A percentile compares a stretch with the other conserved stretches of the same genome.
Conservation (phyloP, 805 yeast species). For the Metschnikowia koreensis region DNA sequence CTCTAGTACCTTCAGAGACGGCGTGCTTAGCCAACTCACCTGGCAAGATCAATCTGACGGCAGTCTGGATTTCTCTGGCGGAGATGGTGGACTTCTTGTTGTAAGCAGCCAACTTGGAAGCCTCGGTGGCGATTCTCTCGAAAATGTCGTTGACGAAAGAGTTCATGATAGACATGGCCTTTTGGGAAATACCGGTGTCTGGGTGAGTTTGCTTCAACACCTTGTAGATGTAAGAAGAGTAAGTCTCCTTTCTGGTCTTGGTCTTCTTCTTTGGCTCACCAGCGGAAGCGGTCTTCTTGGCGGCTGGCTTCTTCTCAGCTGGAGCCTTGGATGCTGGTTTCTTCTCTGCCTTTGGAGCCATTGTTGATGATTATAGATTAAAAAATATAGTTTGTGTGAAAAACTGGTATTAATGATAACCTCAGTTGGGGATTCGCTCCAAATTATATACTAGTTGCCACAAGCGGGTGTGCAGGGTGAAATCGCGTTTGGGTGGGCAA, state of each 20-base stretch:
- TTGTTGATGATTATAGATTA: slow-evolving; percentile 18
- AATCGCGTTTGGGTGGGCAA: slow-evolving; percentile 14
- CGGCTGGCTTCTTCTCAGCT: slow-evolving; percentile 42
- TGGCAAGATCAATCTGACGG: slow-evolving; percentile 40
- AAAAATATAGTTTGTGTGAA: slow-evolving; percentile 17
- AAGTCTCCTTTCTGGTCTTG: slow-evolving; percentile 39
- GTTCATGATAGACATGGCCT: slow-evolving; percentile 41
- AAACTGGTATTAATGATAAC: slow-evolving; percentile 5
- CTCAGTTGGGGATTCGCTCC: slow-evolving; percentile 17
- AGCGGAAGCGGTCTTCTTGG: slow-evolving; percentile 34
- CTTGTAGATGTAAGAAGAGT: slow-evolving; percentile 39
- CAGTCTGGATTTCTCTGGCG: slow-evolving; percentile 39
- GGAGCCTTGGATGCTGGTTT: slow-evolving; percentile 41
- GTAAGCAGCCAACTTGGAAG: slow-evolving; percentile 40
- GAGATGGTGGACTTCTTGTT: slow-evolving; percentile 40
- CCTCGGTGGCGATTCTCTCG: slow-evolving; percentile 38
- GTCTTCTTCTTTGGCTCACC: slow-evolving; percentile 34
- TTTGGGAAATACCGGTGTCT: slow-evolving; percentile 39
- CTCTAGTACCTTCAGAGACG: slow-evolving; percentile 41
- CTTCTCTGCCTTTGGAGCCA: slow-evolving; percentile 41
- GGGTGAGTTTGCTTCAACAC: slow-evolving; percentile 41
- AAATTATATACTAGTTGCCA: slow-evolving; percentile 21
- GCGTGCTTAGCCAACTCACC: slow-evolving; percentile 43
- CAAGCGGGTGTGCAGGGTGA: slow-evolving; percentile 20
- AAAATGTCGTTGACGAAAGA: slow-evolving; percentile 38